Evolutionary conservation across 495 filamentous ascomycete species (phyloP), one percentile per base, ranked within the genome.

Genomic region (Jackrogersella multiformis): DNA sequence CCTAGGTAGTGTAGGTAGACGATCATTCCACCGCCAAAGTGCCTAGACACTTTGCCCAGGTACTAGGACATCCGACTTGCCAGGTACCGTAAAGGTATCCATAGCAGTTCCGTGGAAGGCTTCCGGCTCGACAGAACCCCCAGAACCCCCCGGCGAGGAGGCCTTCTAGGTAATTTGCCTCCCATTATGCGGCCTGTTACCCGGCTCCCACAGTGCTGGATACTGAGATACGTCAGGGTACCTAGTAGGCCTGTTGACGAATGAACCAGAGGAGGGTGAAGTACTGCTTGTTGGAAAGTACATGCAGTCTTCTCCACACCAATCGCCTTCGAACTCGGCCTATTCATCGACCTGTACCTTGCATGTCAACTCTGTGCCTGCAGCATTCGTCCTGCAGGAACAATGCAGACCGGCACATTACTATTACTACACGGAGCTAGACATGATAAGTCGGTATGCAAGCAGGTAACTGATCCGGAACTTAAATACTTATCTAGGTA

Each of bases 341-440:
- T 63, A 67, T 63, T 71, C 68, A 45, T 66, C 54, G 52, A 65
- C 67, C 66, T 53, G 73, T 75, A 73, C 73, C 73, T 75, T 75
- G 73, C 73, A 75, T 75, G 58, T 54, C 61, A 66, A 65, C 56
- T 71, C 60, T 73, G 73, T 71, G 68, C 73, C 73, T 73, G 73
- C 73, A 75, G 57, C 57, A 66, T 60, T 70, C 64, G 57, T 71
- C 66, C 71, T 75, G 73, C 73, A 75, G 73, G 73, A 75, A 75
- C 73, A 61, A 70, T 61, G 67, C 64, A 70, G 42, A 54, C 51
- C 67, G 61, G 67, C 61, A 66, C 42, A 58, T 53, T 66, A 58
- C 48, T 66, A 65, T 62, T 70, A 70, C 67, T 70, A 30, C 58
- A 66, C 61, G 36, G 55, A 66, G 67, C 55, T 66, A 65, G 51